Conservation (phyloP, 2,329 filamentous ascomycete species). For the Fusarium albosuccineum region DNA sequence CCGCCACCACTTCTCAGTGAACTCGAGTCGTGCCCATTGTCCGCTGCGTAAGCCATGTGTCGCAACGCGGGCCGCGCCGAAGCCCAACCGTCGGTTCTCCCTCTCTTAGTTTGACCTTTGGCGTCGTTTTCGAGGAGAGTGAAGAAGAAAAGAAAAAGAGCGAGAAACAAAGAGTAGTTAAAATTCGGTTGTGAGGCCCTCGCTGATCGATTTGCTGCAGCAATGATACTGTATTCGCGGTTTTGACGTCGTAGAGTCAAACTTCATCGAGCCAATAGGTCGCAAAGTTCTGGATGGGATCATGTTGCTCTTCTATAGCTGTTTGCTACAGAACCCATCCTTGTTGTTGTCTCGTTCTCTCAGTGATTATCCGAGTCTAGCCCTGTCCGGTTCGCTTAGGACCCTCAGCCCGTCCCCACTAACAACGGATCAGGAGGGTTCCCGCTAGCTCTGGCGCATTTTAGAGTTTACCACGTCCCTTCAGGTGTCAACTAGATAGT, state of each 20-base stretch:
- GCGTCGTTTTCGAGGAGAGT: background rate
- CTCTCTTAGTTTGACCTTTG: slow-evolving; percentile 26
- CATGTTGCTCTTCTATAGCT: slow-evolving; percentile 32
- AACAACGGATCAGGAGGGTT: slow-evolving; percentile 9
- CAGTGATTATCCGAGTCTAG: slow-evolving; percentile 22
- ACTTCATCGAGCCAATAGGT: slow-evolving; percentile 14
- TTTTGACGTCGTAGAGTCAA: slow-evolving; percentile 11
- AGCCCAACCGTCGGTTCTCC: slow-evolving; percentile 20
- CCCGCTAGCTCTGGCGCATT: slow-evolving; percentile 12
- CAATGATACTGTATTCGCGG: background rate
- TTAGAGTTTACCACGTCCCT: slow-evolving; percentile 20
- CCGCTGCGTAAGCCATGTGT: slow-evolving; percentile 29
- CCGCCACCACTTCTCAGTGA: slow-evolving; percentile 21
- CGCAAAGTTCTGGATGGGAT: slow-evolving; percentile 21
- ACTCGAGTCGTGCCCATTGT: slow-evolving; percentile 24
- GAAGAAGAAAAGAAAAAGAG: background rate
- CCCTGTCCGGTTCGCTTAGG: slow-evolving; percentile 9
- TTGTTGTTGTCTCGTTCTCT: slow-evolving; percentile 31
- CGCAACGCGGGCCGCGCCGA: slow-evolving; percentile 37
- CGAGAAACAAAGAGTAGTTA: background rate
- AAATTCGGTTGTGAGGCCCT: background rate
- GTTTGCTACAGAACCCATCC: slow-evolving; percentile 11
- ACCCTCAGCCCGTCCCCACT: slow-evolving; percentile 8
- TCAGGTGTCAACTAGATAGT: too few relatives aligned
- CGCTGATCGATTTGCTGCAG: slow-evolving; percentile 10